These are phyloP conservation scores for Cymbopogon citratus DNA, from an alignment of 176 grass and related monocot genomes.

Conservation along the genomic window DNA sequence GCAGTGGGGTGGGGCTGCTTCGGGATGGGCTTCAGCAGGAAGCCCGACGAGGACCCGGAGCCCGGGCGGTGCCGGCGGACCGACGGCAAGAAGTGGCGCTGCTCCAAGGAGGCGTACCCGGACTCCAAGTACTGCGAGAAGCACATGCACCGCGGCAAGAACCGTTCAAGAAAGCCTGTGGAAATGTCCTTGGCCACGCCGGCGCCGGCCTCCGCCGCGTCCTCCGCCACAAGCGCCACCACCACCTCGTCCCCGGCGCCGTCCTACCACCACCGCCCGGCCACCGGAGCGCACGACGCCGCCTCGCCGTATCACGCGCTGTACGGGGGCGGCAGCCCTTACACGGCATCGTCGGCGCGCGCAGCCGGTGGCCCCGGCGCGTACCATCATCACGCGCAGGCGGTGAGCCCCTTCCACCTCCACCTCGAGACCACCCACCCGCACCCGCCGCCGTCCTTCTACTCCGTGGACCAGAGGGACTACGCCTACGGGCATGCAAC, in stretches of 20 bases:
- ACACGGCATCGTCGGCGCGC: background rate
- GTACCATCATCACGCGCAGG: constrained; percentile 9
- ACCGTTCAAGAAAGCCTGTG: constrained; percentile 99
- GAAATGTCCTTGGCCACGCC: constrained; percentile 86
- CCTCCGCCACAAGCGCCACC: constrained; percentile 14
- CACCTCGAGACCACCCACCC: constrained; percentile 45
- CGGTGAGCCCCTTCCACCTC: constrained; percentile 38
- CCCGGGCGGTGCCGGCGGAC: constrained; percentile 84
- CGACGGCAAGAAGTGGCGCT: constrained; percentile 97
- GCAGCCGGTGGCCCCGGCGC: background rate
- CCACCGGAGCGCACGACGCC: constrained; percentile 24
- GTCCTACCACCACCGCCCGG: constrained; percentile 16
- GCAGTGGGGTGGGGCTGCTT: constrained; percentile 80
- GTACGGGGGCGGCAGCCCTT: constrained; percentile 36
- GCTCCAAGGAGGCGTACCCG: constrained; percentile 88
- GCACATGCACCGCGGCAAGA: constrained; percentile 97
- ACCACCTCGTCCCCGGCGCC: constrained; percentile 17
- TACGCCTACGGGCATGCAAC: constrained; percentile 55
- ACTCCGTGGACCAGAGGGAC: constrained; percentile 36
- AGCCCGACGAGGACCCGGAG: constrained; percentile 83
- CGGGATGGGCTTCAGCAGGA: constrained; percentile 69
- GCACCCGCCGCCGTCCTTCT: constrained; percentile 43
- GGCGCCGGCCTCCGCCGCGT: constrained; percentile 18
- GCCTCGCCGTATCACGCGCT: constrained; percentile 35
- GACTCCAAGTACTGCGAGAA: constrained; percentile 99